Percentiles rank a stretch among this genome's conserved stretches.
These are phyloP conservation scores for Termitomyces sp. DNA, from an alignment of 768 basidiomycete species.

Conservation along the genomic window DNA sequence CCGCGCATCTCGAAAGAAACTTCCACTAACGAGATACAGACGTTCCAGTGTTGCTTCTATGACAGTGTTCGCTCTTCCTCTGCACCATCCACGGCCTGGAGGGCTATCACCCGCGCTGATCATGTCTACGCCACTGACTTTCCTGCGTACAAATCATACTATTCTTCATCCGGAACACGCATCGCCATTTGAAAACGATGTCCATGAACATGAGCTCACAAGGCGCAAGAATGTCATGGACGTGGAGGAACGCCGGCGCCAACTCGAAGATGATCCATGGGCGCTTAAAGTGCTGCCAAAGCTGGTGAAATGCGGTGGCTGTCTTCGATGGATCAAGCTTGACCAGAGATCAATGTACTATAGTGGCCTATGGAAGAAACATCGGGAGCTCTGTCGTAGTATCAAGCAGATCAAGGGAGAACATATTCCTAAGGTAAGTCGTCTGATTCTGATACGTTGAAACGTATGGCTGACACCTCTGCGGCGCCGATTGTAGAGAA, in stretches of 20 bases:
- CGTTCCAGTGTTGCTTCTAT: background rate
- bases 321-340: conserved; percentile 11
- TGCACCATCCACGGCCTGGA: background rate
- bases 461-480: background rate
- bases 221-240: conserved; percentile 13
- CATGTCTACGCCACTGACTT: background rate
- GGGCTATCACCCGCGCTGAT: background rate
- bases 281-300: conserved; percentile 5
- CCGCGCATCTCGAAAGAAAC: background rate
- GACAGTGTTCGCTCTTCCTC: background rate
- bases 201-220: background rate
- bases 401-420: conserved; percentile 9
- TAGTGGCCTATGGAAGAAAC: conserved; percentile 9
- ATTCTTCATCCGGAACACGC: background rate
- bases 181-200: background rate
- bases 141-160: background rate
- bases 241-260: conserved; percentile 4
- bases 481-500: background rate
- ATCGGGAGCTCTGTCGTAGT: conserved; percentile 5
- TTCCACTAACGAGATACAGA: background rate
- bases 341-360: conserved; percentile 13
- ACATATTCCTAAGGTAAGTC: conserved; percentile 4
- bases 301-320: conserved; percentile 8
- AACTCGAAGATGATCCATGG: conserved; percentile 9
- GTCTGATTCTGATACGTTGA: background rate